Percentiles rank a stretch among this genome's conserved stretches.
phyloP scores from a whole-genome alignment of 148 eudicot species.

The Chenopodium quinoa region DNA sequence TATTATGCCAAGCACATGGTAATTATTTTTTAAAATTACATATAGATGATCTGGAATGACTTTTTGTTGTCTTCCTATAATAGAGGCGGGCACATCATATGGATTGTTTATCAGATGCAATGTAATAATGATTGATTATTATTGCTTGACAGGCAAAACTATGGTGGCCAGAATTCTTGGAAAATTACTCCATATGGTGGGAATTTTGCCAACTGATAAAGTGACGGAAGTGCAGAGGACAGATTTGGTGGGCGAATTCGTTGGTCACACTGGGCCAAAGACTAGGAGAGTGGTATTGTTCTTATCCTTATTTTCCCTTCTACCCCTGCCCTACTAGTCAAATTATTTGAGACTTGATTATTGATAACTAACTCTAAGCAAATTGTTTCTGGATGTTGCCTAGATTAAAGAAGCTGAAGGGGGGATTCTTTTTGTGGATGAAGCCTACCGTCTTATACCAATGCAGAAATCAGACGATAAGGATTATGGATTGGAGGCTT shows the following conservation, averaged over 20 bases:
- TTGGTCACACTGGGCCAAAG: slow-evolving; percentile 98
- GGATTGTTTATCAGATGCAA: neutral
- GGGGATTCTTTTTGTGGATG: slow-evolving; percentile 94
- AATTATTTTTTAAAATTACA: neutral
- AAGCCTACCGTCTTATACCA: slow-evolving; percentile 94
- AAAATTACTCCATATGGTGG: slow-evolving; percentile 90
- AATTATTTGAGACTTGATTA: neutral
- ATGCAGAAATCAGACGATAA: slow-evolving; percentile 96
- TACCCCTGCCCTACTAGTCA: neutral
- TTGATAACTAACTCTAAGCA: neutral
- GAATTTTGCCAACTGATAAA: slow-evolving; percentile 83
- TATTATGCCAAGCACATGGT: slow-evolving; percentile 6
- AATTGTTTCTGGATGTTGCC: neutral
- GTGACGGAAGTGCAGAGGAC: slow-evolving; percentile 99
- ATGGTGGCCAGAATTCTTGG: slow-evolving; percentile 99
- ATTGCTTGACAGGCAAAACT: slow-evolving; percentile 69
- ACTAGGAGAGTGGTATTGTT: slow-evolving; percentile 80
- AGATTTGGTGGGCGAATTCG: slow-evolving; percentile 97
- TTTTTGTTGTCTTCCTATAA: slow-evolving; percentile 1
- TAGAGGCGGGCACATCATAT: neutral
- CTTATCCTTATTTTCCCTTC: neutral
- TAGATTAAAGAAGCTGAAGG: slow-evolving; percentile 99
- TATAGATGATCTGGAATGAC: neutral
- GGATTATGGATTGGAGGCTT: slow-evolving; percentile 94
- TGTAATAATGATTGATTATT: slow-evolving; percentile 4